These are phyloP conservation scores for Prosopis cineraria DNA, from an alignment of 306 rosid genomes.

Conservation along the genomic window DNA sequence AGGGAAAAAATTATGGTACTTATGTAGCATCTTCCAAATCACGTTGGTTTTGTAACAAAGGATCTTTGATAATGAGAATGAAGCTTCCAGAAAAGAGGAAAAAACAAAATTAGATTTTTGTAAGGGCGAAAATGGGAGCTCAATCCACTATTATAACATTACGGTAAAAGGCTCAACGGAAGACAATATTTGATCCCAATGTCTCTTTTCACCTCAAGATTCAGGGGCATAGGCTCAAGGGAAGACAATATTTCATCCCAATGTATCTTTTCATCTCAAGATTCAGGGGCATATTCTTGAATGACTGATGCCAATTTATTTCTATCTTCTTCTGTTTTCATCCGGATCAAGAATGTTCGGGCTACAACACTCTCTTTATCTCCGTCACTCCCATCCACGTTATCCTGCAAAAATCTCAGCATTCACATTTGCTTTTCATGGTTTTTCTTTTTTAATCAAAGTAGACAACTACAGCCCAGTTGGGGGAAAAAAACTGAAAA, in stretches of 20 bases:
- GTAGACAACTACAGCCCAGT: too few species aligned
- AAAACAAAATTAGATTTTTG: conserved; percentile 4
- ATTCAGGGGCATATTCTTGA: conserved; percentile 83
- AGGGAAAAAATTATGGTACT: not conserved
- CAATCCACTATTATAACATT: not conserved
- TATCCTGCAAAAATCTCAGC: conserved; percentile 56
- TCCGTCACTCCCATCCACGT: conserved; percentile 57
- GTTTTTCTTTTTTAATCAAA: too few species aligned
- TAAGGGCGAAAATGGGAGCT: conserved; percentile 35
- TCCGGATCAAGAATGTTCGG: conserved; percentile 82
- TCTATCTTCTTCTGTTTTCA: conserved; percentile 88
- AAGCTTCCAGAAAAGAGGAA: not conserved
- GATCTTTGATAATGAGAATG: conserved; percentile 7
- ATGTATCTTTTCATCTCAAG: conserved; percentile 41
- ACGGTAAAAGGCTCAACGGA: conserved; percentile 38
- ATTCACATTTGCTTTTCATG: not conserved
- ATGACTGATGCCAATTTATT: conserved; percentile 75
- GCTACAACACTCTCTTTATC: conserved; percentile 58
- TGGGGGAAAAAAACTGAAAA: too few species aligned
- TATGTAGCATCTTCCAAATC: not conserved
- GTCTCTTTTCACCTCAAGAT: conserved; percentile 43
- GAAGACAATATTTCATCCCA: conserved; percentile 26
- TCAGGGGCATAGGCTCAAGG: conserved; percentile 64
- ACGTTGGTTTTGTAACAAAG: not conserved
- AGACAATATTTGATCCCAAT: conserved; percentile 23